Conservation (phyloP, 371 early-diverging fungal species). For the Mortierella sp. region DNA sequence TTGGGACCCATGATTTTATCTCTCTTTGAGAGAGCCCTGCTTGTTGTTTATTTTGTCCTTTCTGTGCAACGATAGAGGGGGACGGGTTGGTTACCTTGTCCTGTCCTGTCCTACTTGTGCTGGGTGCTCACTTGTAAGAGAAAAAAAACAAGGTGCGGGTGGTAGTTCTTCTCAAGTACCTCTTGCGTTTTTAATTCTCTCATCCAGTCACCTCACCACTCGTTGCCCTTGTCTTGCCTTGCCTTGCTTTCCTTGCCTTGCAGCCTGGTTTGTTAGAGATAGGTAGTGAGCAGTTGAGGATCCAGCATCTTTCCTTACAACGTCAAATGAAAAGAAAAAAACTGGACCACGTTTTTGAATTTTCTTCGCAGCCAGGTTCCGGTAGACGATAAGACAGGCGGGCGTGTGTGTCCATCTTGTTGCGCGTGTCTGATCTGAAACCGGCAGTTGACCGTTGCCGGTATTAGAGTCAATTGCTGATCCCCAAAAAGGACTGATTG, state of each 20-base stretch:
- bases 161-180: background rate
- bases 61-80: background rate
- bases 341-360: too few species aligned
- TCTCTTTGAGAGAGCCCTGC: background rate
- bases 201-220: background rate
- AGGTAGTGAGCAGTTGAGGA: too few species aligned
- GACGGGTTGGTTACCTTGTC: background rate
- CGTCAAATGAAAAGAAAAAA: too few species aligned
- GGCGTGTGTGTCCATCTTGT: background rate
- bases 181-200: background rate
- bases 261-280: too few species aligned
- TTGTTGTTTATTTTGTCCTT: background rate
- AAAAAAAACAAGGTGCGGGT: background rate
- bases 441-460: background rate
- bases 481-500: background rate
- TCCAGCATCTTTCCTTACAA: too few species aligned
- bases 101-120: background rate
- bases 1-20: constrained; percentile 9
- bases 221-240: too few species aligned
- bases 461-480: too few species aligned
- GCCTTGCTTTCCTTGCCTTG: too few species aligned
- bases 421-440: background rate
- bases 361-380: too few species aligned
- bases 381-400: too few species aligned
- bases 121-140: background rate